phyloP scores from a whole-genome alignment of 495 filamentous ascomycete species.

The Penicillium lividum region DNA sequence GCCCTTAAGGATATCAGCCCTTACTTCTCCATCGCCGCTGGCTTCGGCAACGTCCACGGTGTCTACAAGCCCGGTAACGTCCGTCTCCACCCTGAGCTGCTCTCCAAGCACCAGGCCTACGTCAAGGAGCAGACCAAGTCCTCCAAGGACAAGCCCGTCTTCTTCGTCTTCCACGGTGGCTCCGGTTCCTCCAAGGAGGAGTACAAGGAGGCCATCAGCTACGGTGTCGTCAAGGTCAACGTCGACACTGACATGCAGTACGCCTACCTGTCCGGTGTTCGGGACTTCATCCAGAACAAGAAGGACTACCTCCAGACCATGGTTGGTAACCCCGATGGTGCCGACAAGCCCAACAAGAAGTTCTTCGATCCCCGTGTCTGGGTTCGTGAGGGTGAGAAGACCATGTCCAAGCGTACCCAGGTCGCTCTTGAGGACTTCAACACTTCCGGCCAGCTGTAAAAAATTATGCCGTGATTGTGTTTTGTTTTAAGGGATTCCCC shows the following conservation, averaged over 20 bases:
- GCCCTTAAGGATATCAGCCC: slow-evolving; percentile 77
- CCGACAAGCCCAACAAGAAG: slow-evolving; percentile 99
- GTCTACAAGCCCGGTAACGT: slow-evolving; percentile 99
- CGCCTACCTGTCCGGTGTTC: slow-evolving; percentile 85
- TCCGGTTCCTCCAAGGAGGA: slow-evolving; percentile 87
- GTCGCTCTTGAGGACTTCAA: slow-evolving; percentile 91
- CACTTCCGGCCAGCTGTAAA: slow-evolving; percentile 81
- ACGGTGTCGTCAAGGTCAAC: slow-evolving; percentile 96
- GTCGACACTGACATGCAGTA: slow-evolving; percentile 74
- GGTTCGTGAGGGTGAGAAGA: slow-evolving; percentile 96
- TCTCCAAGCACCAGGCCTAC: slow-evolving; percentile 90
- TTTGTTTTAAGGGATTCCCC: slow-evolving; percentile 2
- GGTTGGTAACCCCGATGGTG: slow-evolving; percentile 94
- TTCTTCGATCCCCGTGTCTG: slow-evolving; percentile 78
- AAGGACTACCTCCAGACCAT: slow-evolving; percentile 86
- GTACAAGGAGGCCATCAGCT: slow-evolving; percentile 80
- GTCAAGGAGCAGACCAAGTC: slow-evolving; percentile 71
- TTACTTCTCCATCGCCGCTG: slow-evolving; percentile 97
- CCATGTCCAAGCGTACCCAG: slow-evolving; percentile 79
- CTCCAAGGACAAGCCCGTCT: slow-evolving; percentile 84
- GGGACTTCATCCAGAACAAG: slow-evolving; percentile 90
- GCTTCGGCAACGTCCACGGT: slow-evolving; percentile 98
- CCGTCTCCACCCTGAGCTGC: slow-evolving; percentile 88
- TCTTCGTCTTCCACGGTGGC: slow-evolving; percentile 99
- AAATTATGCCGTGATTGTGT: neutral